Percentiles rank a stretch among this genome's conserved stretches.
phyloP scores from a whole-genome alignment of 495 filamentous ascomycete species.

The Usnea hakonensis region DNA sequence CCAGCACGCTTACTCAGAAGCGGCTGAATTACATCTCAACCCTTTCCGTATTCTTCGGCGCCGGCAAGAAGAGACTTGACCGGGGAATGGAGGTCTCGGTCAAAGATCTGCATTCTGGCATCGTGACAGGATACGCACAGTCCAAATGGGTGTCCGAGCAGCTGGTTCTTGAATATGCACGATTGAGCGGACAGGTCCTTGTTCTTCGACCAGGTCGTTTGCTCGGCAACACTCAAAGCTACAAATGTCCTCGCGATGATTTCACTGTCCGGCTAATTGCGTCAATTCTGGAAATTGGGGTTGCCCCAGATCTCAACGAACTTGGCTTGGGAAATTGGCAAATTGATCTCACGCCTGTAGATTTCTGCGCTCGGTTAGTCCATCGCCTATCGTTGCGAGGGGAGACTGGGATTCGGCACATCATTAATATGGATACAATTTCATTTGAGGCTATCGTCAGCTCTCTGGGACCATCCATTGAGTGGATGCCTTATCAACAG shows the following conservation, averaged over 20 bases:
- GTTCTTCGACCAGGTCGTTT: slow-evolving; percentile 1
- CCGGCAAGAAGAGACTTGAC: slow-evolving; percentile 44
- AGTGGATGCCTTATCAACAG: not conserved
- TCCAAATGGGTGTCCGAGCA: slow-evolving; percentile 64
- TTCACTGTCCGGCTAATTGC: not conserved
- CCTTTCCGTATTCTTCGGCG: slow-evolving; percentile 57
- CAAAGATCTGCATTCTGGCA: slow-evolving; percentile 50
- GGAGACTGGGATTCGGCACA: not conserved
- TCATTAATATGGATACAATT: not conserved
- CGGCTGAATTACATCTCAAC: slow-evolving; percentile 63
- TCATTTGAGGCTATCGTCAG: not conserved
- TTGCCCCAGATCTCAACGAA: not conserved
- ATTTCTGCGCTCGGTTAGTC: not conserved
- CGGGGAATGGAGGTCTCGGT: slow-evolving; percentile 51
- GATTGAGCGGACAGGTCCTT: not conserved
- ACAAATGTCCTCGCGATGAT: not conserved
- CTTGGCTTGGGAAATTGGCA: not conserved
- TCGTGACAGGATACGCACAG: slow-evolving; percentile 56
- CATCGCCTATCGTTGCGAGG: not conserved
- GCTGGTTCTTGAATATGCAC: slow-evolving; percentile 45
- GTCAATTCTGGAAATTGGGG: not conserved
- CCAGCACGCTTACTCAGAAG: slow-evolving; percentile 35
- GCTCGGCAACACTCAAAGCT: not conserved
- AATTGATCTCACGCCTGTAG: slow-evolving; percentile 4
- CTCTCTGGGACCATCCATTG: not conserved